Conservation (phyloP, 2,329 filamentous ascomycete genomes). For the Cryphonectria nitschkei region DNA sequence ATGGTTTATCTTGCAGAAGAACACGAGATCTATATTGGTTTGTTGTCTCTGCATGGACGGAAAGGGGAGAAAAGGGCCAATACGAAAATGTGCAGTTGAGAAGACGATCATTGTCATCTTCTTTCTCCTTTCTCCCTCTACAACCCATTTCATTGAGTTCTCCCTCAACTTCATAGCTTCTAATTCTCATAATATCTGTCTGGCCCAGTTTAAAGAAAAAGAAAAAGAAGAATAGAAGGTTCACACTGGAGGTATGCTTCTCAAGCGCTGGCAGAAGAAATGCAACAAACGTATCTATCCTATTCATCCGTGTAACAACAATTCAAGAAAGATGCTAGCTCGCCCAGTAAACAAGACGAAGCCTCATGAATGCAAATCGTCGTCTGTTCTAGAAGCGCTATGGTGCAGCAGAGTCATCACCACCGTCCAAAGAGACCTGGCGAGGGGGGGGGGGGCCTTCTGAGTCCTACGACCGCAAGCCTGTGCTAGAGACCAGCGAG, state of each 20-base stretch:
- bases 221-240: neutral
- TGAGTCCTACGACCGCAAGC: too few relatives aligned
- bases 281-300: neutral
- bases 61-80: too few relatives aligned
- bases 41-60: too few relatives aligned
- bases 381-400: neutral
- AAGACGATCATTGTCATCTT: too few relatives aligned
- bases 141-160: too few relatives aligned
- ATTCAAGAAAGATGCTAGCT: neutral
- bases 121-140: too few relatives aligned
- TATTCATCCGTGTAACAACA: neutral
- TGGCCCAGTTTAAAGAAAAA: neutral
- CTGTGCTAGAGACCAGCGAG: slow-evolving; percentile 17
- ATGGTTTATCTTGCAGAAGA: too few relatives aligned
- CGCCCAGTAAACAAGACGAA: neutral
- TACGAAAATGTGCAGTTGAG: too few relatives aligned
- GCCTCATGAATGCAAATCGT: neutral
- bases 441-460: neutral
- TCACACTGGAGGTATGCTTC: neutral
- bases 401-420: neutral
- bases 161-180: neutral
- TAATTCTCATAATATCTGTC: neutral
- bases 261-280: neutral
- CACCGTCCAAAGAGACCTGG: neutral
- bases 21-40: too few relatives aligned